phyloP scores from a whole-genome alignment of 306 rosid species.

The Fragaria vesca region DNA sequence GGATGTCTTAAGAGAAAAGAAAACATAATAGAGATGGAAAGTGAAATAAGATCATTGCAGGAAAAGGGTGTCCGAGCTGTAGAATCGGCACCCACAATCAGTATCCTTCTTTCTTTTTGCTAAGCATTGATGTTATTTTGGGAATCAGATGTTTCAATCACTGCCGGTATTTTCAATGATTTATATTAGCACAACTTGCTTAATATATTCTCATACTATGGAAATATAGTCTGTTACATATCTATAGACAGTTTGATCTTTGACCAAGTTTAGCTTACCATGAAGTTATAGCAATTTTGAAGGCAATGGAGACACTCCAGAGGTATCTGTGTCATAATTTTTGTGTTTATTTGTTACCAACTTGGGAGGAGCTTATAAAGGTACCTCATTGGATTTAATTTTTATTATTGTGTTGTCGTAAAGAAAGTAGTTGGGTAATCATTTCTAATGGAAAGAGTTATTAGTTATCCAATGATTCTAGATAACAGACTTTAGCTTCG shows the following conservation, averaged over 20 bases:
- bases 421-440: neutral
- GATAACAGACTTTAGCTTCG: neutral
- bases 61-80: constrained; percentile 41
- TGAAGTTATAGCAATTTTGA: constrained; percentile 46
- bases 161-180: neutral
- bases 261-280: constrained; percentile 56
- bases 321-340: constrained; percentile 59
- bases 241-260: constrained; percentile 40
- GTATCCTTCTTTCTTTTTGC: constrained; percentile 63
- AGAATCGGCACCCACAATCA: constrained; percentile 27
- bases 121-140: constrained; percentile 9
- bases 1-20: constrained; percentile 69
- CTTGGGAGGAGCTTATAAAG: constrained; percentile 77
- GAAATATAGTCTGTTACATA: constrained; percentile 9
- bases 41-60: constrained; percentile 55
- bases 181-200: neutral
- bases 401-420: constrained; percentile 8
- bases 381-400: constrained; percentile 34
- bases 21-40: constrained; percentile 52
- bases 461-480: neutral
- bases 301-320: constrained; percentile 65
- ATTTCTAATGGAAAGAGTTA: neutral
- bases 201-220: constrained; percentile 1
- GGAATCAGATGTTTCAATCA: neutral
- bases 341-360: constrained; percentile 71